A percentile compares a stretch with the other conserved stretches of the same genome.
phyloP scores from a whole-genome alignment of 192 early-diverging fungal species.

The Dissophora ornata region DNA sequence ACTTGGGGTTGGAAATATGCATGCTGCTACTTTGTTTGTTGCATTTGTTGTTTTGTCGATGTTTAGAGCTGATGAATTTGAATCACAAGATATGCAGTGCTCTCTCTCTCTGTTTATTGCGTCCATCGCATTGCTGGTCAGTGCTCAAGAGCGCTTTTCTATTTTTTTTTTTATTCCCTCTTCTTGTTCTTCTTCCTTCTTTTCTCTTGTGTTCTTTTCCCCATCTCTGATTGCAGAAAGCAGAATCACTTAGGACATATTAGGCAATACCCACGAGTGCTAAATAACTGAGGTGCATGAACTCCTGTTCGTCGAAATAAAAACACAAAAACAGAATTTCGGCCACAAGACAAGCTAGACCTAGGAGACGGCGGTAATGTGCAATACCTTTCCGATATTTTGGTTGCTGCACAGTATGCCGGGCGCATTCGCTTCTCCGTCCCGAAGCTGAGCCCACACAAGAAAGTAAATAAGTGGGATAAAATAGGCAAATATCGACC shows the following conservation, averaged over 20 bases:
- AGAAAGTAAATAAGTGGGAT: not conserved
- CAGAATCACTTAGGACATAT: not conserved
- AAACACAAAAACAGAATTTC: not conserved
- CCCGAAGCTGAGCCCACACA: slow-evolving; percentile 10
- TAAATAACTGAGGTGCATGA: slow-evolving; percentile 8
- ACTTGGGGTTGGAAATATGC: not conserved
- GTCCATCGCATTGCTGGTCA: slow-evolving; percentile 10
- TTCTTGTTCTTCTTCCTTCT: no score
- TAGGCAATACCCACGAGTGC: not conserved
- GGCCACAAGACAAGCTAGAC: not conserved
- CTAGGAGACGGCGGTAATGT: not conserved
- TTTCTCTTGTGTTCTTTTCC: not conserved
- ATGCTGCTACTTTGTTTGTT: not conserved
- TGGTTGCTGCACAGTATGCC: slow-evolving; percentile 7
- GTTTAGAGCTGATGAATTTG: slow-evolving; percentile 1
- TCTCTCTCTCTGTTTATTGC: not conserved
- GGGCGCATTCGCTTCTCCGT: slow-evolving; percentile 13
- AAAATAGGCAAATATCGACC: not conserved
- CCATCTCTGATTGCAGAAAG: no score
- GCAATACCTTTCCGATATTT: slow-evolving; percentile 13
- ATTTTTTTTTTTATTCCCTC: slow-evolving; percentile 4
- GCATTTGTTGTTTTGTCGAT: no score
- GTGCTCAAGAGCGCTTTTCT: slow-evolving; percentile 9
- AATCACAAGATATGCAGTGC: not conserved
- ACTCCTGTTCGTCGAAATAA: slow-evolving; percentile 1